Conservation (phyloP, 768 basidiomycete genomes). For the Lactifluus piperatus region DNA sequence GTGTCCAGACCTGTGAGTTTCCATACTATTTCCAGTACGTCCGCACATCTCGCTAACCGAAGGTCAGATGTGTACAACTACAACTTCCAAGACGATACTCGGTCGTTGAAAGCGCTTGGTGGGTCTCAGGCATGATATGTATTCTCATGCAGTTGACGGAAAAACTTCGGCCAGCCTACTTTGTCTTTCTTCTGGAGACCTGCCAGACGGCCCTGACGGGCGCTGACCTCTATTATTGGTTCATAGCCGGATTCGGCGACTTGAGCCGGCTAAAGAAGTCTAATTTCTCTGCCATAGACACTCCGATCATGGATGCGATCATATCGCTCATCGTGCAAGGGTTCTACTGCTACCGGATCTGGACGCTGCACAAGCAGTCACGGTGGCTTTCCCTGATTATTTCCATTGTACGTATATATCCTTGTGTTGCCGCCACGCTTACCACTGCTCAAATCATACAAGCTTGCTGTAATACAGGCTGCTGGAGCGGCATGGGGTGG, state of each 20-base stretch:
- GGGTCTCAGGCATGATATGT: neutral
- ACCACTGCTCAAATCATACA: neutral
- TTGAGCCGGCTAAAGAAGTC: neutral
- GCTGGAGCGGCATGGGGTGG: constrained; percentile 9
- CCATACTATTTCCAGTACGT: too few species aligned
- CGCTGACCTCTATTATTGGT: constrained; percentile 2
- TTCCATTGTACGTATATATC: neutral
- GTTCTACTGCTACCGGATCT: constrained; percentile 5
- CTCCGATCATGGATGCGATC: neutral
- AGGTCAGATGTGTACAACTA: constrained; percentile 3
- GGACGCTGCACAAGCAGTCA: neutral
- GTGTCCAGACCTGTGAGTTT: neutral
- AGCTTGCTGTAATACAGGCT: neutral
- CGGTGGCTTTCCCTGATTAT: neutral
- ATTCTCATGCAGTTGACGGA: neutral
- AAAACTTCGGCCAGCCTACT: neutral
- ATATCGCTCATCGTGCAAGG: neutral
- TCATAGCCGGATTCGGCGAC: constrained; percentile 1
- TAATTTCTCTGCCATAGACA: neutral
- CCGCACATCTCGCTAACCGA: neutral
- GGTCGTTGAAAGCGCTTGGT: neutral
- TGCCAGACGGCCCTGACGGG: neutral
- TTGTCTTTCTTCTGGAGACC: constrained; percentile 1
- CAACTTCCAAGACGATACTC: constrained; percentile 6
- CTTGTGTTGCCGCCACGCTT: neutral